Percentiles rank a stretch among this genome's conserved stretches.
phyloP scores from a whole-genome alignment of 345 rosid species.

The Pugionium dolabratum region DNA sequence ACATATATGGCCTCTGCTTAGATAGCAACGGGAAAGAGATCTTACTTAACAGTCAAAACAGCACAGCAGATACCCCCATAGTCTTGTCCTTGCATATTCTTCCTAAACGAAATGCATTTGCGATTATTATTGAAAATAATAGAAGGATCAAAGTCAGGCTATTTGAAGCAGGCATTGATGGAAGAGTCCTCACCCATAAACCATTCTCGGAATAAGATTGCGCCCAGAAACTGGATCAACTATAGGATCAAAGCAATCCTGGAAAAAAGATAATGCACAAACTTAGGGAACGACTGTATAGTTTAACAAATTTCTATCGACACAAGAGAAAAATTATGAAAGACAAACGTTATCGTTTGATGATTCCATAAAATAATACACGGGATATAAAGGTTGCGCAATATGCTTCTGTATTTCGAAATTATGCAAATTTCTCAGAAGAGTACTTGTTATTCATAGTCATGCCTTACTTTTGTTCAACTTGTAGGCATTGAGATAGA shows the following conservation, averaged over 20 bases:
- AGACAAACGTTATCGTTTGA: slow-evolving; percentile 9
- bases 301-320: slow-evolving; percentile 5
- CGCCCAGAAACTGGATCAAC: slow-evolving; percentile 69
- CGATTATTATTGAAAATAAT: slow-evolving; percentile 5
- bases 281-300: slow-evolving; percentile 15
- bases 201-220: slow-evolving; percentile 90
- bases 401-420: slow-evolving; percentile 10
- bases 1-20: slow-evolving; percentile 13
- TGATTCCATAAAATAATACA: slow-evolving; percentile 7
- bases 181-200: slow-evolving; percentile 72
- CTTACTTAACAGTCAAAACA: slow-evolving; percentile 85
- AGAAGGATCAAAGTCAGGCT: slow-evolving; percentile 8
- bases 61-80: slow-evolving; percentile 90
- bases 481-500: slow-evolving; percentile 6
- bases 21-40: neutral
- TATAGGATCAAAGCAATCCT: slow-evolving; percentile 93
- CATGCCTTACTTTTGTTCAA: slow-evolving; percentile 19
- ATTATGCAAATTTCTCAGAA: neutral
- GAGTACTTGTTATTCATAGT: slow-evolving; percentile 14
- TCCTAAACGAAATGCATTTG: slow-evolving; percentile 42
- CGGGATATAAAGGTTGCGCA: slow-evolving; percentile 14
- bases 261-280: slow-evolving; percentile 25
- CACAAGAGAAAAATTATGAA: neutral
- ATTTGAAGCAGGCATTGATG: slow-evolving; percentile 11
- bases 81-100: slow-evolving; percentile 77